Conservation (phyloP, 495 filamentous ascomycete species). For the Penicillium coffeae region DNA sequence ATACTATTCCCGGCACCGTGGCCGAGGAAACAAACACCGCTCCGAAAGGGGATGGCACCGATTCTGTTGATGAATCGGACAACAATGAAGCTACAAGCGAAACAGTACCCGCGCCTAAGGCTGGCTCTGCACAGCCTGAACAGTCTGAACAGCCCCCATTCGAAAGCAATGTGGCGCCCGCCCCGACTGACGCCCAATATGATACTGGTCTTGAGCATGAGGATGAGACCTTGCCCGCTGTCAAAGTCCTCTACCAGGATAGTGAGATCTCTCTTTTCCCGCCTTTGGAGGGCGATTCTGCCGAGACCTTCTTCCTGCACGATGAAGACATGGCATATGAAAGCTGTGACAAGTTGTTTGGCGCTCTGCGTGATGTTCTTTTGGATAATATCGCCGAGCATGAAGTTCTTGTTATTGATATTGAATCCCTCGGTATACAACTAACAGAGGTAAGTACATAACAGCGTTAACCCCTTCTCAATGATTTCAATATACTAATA, state of each 20-base stretch:
- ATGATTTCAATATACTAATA: slow-evolving; percentile 26
- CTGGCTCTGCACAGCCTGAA: slow-evolving; percentile 1
- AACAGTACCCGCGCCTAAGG: slow-evolving; percentile 1
- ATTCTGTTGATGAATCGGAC: background rate
- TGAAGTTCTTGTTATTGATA: slow-evolving; percentile 65
- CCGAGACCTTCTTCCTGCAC: slow-evolving; percentile 69
- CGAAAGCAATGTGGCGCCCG: background rate
- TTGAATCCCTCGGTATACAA: slow-evolving; percentile 65
- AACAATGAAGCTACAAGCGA: no score
- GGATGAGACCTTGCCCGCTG: slow-evolving; percentile 38
- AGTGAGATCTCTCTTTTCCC: slow-evolving; percentile 70
- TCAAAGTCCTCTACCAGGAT: slow-evolving; percentile 62
- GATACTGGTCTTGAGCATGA: slow-evolving; percentile 3
- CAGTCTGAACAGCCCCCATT: no score
- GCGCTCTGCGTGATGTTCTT: slow-evolving; percentile 63
- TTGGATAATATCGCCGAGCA: slow-evolving; percentile 59
- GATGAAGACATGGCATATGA: slow-evolving; percentile 58
- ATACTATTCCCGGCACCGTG: background rate
- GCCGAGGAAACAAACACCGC: background rate
- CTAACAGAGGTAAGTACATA: slow-evolving; percentile 63
- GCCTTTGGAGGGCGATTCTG: slow-evolving; percentile 56
- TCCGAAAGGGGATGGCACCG: background rate
- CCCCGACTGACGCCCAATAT: slow-evolving; percentile 6
- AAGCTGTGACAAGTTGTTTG: slow-evolving; percentile 57
- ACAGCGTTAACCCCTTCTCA: background rate